A percentile compares a stretch with the other conserved stretches of the same genome.
Conservation (phyloP, 768 basidiomycete genomes). For the Russula abietina region DNA sequence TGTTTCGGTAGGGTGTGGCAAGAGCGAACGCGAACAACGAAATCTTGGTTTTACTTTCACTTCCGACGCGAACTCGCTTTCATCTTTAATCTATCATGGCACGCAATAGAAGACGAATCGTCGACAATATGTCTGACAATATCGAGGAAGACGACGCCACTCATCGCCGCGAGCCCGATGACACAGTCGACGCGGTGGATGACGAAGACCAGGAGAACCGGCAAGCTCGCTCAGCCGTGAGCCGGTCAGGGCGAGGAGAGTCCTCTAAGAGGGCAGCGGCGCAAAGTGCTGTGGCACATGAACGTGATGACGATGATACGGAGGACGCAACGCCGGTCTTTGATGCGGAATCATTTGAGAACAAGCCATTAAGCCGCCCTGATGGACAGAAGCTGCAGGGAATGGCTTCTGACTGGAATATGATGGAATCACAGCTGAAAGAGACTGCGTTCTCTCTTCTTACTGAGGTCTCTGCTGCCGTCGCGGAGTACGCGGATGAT, state of each 20-base stretch:
- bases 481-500: conserved; percentile 58
- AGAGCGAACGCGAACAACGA: not conserved
- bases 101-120: conserved; percentile 38
- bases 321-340: conserved; percentile 35
- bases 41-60: not conserved
- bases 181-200: conserved; percentile 38
- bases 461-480: conserved; percentile 46
- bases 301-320: conserved; percentile 34
- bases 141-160: conserved; percentile 50
- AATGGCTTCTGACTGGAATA: conserved; percentile 57
- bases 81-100: conserved; percentile 30
- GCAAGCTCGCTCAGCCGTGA: conserved; percentile 32
- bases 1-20: not conserved
- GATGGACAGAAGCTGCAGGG: conserved; percentile 51
- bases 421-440: conserved; percentile 46
- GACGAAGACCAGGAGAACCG: conserved; percentile 34
- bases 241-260: not conserved
- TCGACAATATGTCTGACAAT: conserved; percentile 47
- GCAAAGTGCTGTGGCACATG: conserved; percentile 28
- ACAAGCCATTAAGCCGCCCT: conserved; percentile 57
- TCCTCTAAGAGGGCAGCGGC: not conserved
- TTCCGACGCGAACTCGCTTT: not conserved
- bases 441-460: conserved; percentile 41
- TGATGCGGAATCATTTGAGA: conserved; percentile 53
- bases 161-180: conserved; percentile 34